These are phyloP conservation scores for Cryphonectria naterciae DNA, from an alignment of 2,329 filamentous ascomycete species.

Conservation along the genomic window DNA sequence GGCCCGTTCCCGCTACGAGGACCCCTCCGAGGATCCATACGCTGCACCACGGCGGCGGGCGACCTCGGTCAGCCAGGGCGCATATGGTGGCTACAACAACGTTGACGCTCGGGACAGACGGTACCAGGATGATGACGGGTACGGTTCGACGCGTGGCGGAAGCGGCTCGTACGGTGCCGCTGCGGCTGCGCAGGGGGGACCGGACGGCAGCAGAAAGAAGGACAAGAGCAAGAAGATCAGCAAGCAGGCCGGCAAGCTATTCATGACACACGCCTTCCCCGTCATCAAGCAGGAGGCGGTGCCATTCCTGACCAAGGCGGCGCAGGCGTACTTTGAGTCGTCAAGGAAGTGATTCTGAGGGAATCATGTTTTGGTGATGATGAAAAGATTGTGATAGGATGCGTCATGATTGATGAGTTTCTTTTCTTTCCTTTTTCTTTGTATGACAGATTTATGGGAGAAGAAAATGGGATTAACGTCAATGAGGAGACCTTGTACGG, in stretches of 20 bases:
- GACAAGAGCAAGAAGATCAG: constrained; percentile 26
- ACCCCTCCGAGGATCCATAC: constrained; percentile 11
- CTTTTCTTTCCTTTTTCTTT: not conserved
- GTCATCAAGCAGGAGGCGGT: constrained; percentile 30
- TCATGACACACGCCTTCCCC: constrained; percentile 29
- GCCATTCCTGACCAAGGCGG: constrained; percentile 28
- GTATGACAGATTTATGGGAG: not conserved
- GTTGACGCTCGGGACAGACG: not conserved
- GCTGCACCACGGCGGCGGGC: constrained; percentile 20
- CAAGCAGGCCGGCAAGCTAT: constrained; percentile 28
- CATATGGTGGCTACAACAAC: not conserved
- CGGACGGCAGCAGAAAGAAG: not conserved
- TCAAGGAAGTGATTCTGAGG: not conserved
- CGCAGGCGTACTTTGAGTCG: constrained; percentile 27
- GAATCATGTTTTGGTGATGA: not conserved
- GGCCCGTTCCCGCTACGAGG: constrained; percentile 14
- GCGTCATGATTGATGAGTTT: not conserved
- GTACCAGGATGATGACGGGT: constrained; percentile 18
- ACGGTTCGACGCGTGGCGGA: not conserved
- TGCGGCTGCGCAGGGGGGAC: not conserved
- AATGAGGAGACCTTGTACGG: not conserved
- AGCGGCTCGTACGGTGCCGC: constrained; percentile 6
- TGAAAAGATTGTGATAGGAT: not conserved
- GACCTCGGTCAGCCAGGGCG: constrained; percentile 20
- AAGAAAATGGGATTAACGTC: not conserved